Evolutionary conservation across 768 basidiomycete genomes (phyloP).

Genomic region (Tremella fuciformis): DNA sequence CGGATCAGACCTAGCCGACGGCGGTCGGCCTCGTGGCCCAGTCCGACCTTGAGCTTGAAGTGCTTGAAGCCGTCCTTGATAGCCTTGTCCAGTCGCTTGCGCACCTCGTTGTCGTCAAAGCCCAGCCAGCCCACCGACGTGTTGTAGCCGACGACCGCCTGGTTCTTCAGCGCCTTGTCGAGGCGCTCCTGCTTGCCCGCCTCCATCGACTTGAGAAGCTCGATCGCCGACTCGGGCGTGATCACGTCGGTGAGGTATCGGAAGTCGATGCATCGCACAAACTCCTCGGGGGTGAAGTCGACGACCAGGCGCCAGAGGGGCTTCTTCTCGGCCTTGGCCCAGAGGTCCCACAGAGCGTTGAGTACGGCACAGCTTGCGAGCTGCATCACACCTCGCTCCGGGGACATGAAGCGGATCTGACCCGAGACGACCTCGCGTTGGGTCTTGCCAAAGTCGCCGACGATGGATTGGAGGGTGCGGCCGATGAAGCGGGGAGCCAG

Average conservation of each 20-base stretch:
- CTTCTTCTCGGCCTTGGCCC: slow-evolving; percentile 60
- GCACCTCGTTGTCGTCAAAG: slow-evolving; percentile 45
- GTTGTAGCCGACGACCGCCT: slow-evolving; percentile 77
- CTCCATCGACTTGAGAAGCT: slow-evolving; percentile 70
- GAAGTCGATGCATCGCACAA: slow-evolving; percentile 70
- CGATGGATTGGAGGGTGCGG: slow-evolving; percentile 22
- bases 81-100: slow-evolving; percentile 61
- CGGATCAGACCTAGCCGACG: slow-evolving; percentile 81
- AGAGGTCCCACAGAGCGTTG: slow-evolving; percentile 80
- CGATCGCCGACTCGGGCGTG: slow-evolving; percentile 79
- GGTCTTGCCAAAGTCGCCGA: slow-evolving; percentile 24
- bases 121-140: slow-evolving; percentile 88
- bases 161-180: slow-evolving; percentile 60
- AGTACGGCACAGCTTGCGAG: slow-evolving; percentile 57
- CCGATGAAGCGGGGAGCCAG: slow-evolving; percentile 34
- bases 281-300: slow-evolving; percentile 65
- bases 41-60: slow-evolving; percentile 88
- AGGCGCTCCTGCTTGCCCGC: slow-evolving; percentile 72
- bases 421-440: slow-evolving; percentile 27
- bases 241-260: slow-evolving; percentile 87
- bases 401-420: slow-evolving; percentile 39
- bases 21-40: slow-evolving; percentile 70
- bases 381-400: slow-evolving; percentile 39
- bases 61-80: slow-evolving; percentile 83
- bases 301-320: slow-evolving; percentile 87